Conservation (phyloP, 371 early-diverging fungal genomes). For the Mortierella sp. region DNA sequence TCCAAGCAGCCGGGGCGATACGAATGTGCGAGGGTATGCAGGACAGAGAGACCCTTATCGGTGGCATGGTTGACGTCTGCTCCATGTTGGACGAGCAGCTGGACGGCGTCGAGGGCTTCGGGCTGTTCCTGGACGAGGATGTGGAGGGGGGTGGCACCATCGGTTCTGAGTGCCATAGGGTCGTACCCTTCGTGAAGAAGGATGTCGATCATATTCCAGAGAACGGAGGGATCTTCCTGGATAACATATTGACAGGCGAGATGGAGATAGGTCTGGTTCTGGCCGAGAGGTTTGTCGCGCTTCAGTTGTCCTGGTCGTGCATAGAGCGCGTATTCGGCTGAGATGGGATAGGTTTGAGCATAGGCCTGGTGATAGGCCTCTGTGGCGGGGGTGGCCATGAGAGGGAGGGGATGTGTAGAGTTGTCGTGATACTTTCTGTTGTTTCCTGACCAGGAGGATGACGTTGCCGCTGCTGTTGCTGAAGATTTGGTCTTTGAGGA, state of each 20-base stretch:
- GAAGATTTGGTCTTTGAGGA: not conserved
- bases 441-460: not conserved
- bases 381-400: constrained; percentile 32
- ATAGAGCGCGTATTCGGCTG: constrained; percentile 50
- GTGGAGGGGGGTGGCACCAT: constrained; percentile 49
- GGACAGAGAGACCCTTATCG: constrained; percentile 46
- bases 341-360: constrained; percentile 15
- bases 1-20: constrained; percentile 50
- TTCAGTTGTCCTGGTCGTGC: constrained; percentile 50
- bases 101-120: constrained; percentile 44
- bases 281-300: constrained; percentile 38
- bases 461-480: not conserved
- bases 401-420: constrained; percentile 33
- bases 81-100: constrained; percentile 39
- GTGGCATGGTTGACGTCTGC: constrained; percentile 51
- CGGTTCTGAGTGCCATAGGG: constrained; percentile 45
- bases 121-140: constrained; percentile 57
- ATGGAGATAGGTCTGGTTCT: constrained; percentile 51
- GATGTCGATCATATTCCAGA: constrained; percentile 57
- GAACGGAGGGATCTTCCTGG: constrained; percentile 35
- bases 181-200: constrained; percentile 49
- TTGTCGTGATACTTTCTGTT: constrained; percentile 28
- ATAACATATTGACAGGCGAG: constrained; percentile 43
- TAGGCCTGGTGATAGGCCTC: constrained; percentile 14
- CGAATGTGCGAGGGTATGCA: constrained; percentile 51